Evolutionary conservation across 225 moss, liverwort and hornwort species (phyloP).

Genomic region (Marchantia polymorpha): DNA sequence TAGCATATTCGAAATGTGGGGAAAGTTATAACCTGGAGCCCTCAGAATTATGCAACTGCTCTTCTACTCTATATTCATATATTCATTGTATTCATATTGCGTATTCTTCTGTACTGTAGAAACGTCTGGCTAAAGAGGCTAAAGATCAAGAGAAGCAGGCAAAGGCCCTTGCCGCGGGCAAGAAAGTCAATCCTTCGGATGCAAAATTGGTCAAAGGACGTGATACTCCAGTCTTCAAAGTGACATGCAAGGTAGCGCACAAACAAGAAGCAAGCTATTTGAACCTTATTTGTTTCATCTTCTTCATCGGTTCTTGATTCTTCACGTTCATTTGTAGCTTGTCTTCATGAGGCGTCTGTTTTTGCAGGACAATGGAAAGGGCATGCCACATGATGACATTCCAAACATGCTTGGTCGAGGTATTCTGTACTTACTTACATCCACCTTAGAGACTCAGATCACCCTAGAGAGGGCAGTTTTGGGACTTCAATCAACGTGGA

Average conservation of each 20-base stretch:
- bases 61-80: background rate
- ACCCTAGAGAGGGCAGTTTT: too few relatives aligned
- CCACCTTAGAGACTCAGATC: background rate
- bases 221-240: conserved; percentile 88
- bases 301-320: background rate
- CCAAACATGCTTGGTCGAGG: conserved; percentile 98
- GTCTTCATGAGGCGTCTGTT: background rate
- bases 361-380: conserved; percentile 87
- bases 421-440: conserved; percentile 21
- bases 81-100: background rate
- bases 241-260: conserved; percentile 78
- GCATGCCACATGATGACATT: conserved; percentile 97
- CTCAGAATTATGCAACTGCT: background rate
- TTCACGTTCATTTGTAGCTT: background rate
- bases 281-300: background rate
- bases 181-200: conserved; percentile 61
- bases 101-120: conserved; percentile 41
- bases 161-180: conserved; percentile 88
- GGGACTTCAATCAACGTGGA: too few relatives aligned
- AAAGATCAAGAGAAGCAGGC: conserved; percentile 93
- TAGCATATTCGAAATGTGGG: background rate
- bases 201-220: conserved; percentile 76
- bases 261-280: background rate
- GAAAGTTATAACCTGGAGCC: background rate
- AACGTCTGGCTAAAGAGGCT: conserved; percentile 91